Evolutionary conservation across 257 asterid genomes (phyloP), one percentile per base, ranked within the genome.

Genomic region (Jacaranda mimosifolia): DNA sequence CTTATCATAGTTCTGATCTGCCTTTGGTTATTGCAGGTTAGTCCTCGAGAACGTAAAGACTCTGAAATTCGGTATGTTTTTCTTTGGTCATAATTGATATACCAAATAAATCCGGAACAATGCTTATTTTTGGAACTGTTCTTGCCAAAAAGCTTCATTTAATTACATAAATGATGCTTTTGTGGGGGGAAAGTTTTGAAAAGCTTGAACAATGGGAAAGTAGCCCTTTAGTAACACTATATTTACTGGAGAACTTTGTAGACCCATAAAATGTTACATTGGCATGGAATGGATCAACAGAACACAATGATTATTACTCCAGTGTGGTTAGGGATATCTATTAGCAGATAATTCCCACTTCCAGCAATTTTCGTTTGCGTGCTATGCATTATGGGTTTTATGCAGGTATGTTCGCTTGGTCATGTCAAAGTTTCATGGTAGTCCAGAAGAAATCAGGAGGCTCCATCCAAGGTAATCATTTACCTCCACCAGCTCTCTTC

Each of bases 31-130:
- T 70, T 82, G 69, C 92, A 93, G 99, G 86, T 96, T 82, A 84
- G 90, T 85, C 87, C 88, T 65, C 87, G 95, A 77, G 99, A 96
- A 84, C 90, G 99, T 35, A 93, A 89, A 83, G 99, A 96, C 70
- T 93, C 99, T 35, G 99, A 96, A 80, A 96, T 96, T 72, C 89
- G 99, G 98, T 96, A 90, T 76, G 72, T 71, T 78, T 81, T 76
- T 55, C 63, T 69, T 58, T 71, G 36, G 45, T 77, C 53, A 36
- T 60, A 70, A 62, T 39, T 52, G 8, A 3, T 45, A 43, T n/a
- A 75, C 53, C 53, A 15, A 36, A 38, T 59, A 15, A 73, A 55
- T 58, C 72, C 45, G 62, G 15, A 36, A 4, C 59, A 63, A 7
- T 68, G 35, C 74, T 73, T 55, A 65, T 60, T n/a, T 21, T 35